Base-by-base conservation (phyloP, 202 grass and related monocot species). In the Bolboschoenoplectus hybrid region DNA sequence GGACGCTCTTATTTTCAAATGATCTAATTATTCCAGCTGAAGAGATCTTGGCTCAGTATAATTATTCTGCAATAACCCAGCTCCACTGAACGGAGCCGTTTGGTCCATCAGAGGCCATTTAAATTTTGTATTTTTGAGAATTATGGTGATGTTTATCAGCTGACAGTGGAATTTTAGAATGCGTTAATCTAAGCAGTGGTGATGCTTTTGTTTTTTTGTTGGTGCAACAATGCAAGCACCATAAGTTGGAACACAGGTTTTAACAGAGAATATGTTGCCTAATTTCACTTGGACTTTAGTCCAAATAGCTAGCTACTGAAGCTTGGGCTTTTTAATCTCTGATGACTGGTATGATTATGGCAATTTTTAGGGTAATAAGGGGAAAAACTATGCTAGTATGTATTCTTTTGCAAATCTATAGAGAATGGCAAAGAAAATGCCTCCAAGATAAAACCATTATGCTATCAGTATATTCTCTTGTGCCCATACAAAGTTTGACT, bases 1-100 rank as follows among this genome's bases (percentile, higher is more conserved):
- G 5, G 97, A 99, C 5, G 97, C 97, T 40, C 89, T 99, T 5
- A 97, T 99, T 88, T 94, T 89, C 84, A 99, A 96, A 90, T 98
- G 79, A 70, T 60, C 32, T 35, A 4, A 20, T 78, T 38, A 16
- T 13, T 58, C 6, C 49, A 44, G 13, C 44, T 61, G 82, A 78
- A 60, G 44, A 84, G 61, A 77, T 63, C 70, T 34, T 73, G 9
- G 44, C 45, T 41, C 36, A 8, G 43, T 40, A n/a, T 7, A 78
- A 78, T 57, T 39, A 70, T 45, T 38, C 38, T 39, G 36, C 36
- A 77, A 78, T 55, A 57, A 57, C 3, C 11, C 6, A 38, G 74
- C 51, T 39, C 50, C 57, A 16, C 26, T 26, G 26, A 26, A 6
- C 40, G 49, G 12, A 36, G 11, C 50, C 51, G 57, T 55, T 70